Percentiles rank a stretch among this genome's conserved stretches.
Conservation (phyloP, 176 grass and related monocot species). For the bread wheat (Triticum aestivum) region DNA sequence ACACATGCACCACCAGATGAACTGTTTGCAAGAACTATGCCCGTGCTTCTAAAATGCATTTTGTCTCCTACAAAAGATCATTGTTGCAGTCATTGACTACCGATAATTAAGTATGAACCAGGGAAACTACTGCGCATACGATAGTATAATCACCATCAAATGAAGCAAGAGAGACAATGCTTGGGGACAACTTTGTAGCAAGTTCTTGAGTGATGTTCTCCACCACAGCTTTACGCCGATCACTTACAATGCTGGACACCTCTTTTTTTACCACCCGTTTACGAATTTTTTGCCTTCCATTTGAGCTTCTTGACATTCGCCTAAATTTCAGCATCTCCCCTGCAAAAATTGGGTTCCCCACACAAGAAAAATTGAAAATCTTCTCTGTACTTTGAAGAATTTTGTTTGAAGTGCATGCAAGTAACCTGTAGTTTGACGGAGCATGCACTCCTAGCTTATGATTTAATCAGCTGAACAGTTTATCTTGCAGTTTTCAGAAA, state of each 20-base stretch:
- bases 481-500: too few relatives aligned
- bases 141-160: background rate
- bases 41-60: background rate
- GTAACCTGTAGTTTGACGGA: too few relatives aligned
- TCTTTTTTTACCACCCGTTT: background rate
- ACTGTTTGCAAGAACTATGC: background rate
- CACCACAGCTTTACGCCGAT: background rate
- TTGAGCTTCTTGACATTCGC: background rate
- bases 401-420: too few relatives aligned
- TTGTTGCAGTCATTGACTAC: background rate
- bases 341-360: background rate
- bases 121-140: background rate
- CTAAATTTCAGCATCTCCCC: background rate
- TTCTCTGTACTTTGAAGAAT: background rate
- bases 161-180: constrained; percentile 3
- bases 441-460: too few relatives aligned
- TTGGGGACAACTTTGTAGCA: background rate
- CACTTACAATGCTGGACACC: background rate
- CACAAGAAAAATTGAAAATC: background rate
- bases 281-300: background rate
- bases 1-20: background rate
- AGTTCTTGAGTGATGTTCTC: background rate
- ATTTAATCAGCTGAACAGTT: too few relatives aligned
- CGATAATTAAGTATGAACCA: background rate
- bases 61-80: constrained; percentile 14